phyloP scores from a whole-genome alignment of 2,329 filamentous ascomycete genomes.

The Penicillium sp. region DNA sequence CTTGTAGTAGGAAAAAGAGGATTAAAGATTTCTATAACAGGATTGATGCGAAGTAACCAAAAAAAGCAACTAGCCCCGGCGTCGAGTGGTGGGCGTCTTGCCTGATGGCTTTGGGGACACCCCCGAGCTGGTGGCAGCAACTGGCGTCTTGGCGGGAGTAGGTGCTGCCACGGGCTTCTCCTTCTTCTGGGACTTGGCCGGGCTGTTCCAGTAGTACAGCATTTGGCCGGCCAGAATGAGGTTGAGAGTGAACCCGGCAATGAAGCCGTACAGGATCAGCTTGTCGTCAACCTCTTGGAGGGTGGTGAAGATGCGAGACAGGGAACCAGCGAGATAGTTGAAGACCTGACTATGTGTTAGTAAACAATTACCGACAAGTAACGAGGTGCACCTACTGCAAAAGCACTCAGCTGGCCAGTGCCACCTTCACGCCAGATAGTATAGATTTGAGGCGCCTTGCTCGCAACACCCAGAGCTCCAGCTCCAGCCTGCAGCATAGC shows the following conservation, averaged over 20 bases:
- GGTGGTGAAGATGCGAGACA: slow-evolving; percentile 94
- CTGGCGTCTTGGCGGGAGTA: slow-evolving; percentile 26
- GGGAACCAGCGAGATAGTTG: slow-evolving; percentile 88
- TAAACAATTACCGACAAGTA: no score
- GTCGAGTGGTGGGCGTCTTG: slow-evolving; percentile 49
- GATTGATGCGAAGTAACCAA: no score
- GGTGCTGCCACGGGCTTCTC: no score
- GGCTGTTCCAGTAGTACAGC: slow-evolving; percentile 86
- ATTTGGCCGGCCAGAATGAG: slow-evolving; percentile 78
- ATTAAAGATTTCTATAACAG: no score
- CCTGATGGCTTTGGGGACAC: slow-evolving; percentile 35
- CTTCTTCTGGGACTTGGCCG: slow-evolving; percentile 37
- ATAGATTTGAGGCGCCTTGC: slow-evolving; percentile 87
- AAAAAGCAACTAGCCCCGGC: slow-evolving; percentile 48
- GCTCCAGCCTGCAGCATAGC: no score
- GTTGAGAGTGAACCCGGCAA: slow-evolving; percentile 83
- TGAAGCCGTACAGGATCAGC: slow-evolving; percentile 87
- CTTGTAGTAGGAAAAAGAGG: no score
- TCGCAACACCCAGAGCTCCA: slow-evolving; percentile 72
- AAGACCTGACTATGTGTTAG: slow-evolving; percentile 78
- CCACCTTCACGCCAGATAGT: slow-evolving; percentile 76
- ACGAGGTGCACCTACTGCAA: no score
- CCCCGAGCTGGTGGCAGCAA: no score
- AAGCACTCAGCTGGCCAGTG: slow-evolving; percentile 92
- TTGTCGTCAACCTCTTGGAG: slow-evolving; percentile 95